Evolutionary conservation across 228 moss, liverwort and hornwort genomes (phyloP), one percentile per base, ranked within the genome.

Genomic region (Sphagnum magellanicum): DNA sequence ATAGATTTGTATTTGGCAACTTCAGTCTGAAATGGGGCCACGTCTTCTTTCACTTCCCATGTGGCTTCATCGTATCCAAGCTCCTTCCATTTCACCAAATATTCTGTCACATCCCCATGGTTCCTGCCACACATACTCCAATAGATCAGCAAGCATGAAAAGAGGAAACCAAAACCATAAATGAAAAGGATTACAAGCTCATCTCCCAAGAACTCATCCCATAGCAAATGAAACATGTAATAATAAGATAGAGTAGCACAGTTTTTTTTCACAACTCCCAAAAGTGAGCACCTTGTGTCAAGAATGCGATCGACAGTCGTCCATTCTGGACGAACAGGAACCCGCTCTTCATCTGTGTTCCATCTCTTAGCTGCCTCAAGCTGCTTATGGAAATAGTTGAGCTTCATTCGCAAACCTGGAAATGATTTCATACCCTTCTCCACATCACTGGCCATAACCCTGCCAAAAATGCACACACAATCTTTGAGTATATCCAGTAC

Each of bases 1-100:
- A 98, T 65, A 48, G 82, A 81, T 67, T 82, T 80, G 69, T 91
- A 88, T 62, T 89, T 93, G 63, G 80, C 79, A 70, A 98, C 77
- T 80, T 98, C 91, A 65, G 88, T 53, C 79, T 93, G 93, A 58
- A 98, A 98, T 47, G 91, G 90, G 65, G 71, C 68, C 51, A 98
- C 81, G 71, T 98, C 97, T 64, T 91, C 93, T 72, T 93, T 93
- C 16, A 91, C 84, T 74, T 98, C 97, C 97, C 97, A 98, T 10
- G 88, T 91, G 64, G 91, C 82, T 76, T 93, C 97, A 74, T 98
- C 97, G 57, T 98, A 98, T 63, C 93, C 91, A 52, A 98, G 80
- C 65, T 98, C 97, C 75, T 92, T 98, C 97, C 97, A 98, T 78
- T 98, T 98, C 72, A 98, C 87, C 77, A 93, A 87, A 74, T 87